phyloP scores from a whole-genome alignment of 257 asterid species.

The Ligustrum vulgare region DNA sequence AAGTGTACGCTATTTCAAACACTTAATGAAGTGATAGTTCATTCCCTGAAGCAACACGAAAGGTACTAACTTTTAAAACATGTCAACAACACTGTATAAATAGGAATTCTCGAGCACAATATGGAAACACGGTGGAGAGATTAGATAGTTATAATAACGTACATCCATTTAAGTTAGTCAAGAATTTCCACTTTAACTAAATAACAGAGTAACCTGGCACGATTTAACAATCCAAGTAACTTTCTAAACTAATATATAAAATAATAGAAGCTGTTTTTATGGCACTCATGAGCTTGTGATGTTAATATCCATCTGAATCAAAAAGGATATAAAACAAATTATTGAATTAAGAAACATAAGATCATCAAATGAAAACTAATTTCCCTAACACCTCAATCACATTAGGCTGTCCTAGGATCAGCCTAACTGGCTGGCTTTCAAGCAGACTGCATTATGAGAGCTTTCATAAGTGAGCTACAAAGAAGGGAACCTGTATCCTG shows the following conservation, averaged over 20 bases:
- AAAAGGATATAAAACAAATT: neutral
- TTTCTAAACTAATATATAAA: neutral
- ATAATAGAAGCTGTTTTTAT: neutral
- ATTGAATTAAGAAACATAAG: neutral
- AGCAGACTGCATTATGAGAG: slow-evolving; percentile 5
- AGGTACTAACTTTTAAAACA: slow-evolving; percentile 1
- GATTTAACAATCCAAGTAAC: slow-evolving; percentile 10
- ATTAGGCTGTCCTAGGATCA: neutral
- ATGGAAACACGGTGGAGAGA: neutral
- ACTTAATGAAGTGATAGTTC: slow-evolving; percentile 4
- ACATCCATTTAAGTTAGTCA: slow-evolving; percentile 1
- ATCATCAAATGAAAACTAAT: neutral
- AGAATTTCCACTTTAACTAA: slow-evolving; percentile 15
- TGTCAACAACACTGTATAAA: neutral
- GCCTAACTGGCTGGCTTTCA: slow-evolving; percentile 9
- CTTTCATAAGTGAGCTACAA: slow-evolving; percentile 8
- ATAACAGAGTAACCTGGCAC: slow-evolving; percentile 9
- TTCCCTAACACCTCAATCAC: slow-evolving; percentile 7
- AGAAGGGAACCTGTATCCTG: slow-evolving; percentile 75
- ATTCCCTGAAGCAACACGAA: neutral
- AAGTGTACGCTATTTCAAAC: slow-evolving; percentile 2
- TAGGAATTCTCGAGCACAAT: neutral
- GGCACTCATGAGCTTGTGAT: neutral
- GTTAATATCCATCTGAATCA: neutral
- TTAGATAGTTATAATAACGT: neutral